phyloP scores from a whole-genome alignment of 208 protist genomes.

The Porcisia deanei region DNA sequence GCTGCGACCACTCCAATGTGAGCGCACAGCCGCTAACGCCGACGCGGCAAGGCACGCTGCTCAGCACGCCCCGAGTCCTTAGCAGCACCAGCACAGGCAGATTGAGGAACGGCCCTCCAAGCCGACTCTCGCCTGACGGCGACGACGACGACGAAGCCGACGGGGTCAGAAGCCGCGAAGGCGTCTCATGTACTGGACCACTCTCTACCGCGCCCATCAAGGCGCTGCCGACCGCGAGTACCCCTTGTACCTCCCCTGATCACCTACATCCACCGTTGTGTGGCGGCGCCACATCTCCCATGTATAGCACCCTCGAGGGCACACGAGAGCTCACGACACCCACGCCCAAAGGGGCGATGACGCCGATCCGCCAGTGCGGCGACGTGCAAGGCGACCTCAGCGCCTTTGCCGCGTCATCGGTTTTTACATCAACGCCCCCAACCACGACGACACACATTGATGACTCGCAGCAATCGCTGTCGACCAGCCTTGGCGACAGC shows the following conservation, averaged over 20 bases:
- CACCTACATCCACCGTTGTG: background rate
- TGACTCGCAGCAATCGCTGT: slow-evolving; percentile 2
- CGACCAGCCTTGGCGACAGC: slow-evolving; percentile 4
- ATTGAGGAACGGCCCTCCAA: background rate
- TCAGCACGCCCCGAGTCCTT: background rate
- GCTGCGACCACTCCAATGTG: slow-evolving; percentile 2
- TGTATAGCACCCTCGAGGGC: background rate
- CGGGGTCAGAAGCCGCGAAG: background rate
- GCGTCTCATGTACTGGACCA: background rate
- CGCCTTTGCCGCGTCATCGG: background rate
- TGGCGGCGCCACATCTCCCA: background rate
- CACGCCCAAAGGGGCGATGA: background rate
- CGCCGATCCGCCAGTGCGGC: background rate
- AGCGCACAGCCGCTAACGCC: background rate
- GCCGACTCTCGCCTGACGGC: background rate
- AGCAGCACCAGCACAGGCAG: background rate
- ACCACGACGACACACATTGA: background rate
- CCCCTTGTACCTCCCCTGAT: background rate
- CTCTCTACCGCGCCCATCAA: background rate
- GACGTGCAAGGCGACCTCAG: background rate
- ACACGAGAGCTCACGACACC: background rate
- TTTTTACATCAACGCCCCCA: background rate
- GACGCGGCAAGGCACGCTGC: background rate
- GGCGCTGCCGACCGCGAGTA: background rate
- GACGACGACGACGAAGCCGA: background rate